Base-by-base conservation (phyloP, 495 filamentous ascomycete genomes). In the Umbilicaria muhlenbergii region DNA sequence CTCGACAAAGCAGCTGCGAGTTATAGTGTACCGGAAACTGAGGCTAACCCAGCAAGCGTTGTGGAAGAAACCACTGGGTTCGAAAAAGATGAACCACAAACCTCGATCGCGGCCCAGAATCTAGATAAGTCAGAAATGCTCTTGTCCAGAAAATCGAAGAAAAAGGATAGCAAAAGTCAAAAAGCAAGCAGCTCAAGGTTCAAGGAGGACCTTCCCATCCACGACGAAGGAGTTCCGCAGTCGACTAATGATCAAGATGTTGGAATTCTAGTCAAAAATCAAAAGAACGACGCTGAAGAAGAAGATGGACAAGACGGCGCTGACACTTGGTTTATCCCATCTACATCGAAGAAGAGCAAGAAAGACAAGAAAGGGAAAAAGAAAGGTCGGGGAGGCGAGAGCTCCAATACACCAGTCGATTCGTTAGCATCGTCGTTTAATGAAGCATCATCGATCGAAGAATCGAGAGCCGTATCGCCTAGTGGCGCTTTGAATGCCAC, bases 141-240 rank as follows among this genome's bases (percentile, higher is more conserved):
- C 33, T 39, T 40, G 28, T 37, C 45, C 17, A 49, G 50, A 34
- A 57, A 62, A 49, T 52, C 55, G 11, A 62, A 62, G 49, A 63
- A 62, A 48, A 63, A 60, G 7, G 24, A 28, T 28, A 10, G 24
- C 24, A 28, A 28, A 28, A 10, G 6, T 28, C 24, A 5, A 5
- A 28, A 28, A 28, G 24, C 24, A 7, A 7, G 24, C 24, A 28
- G 24, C 24, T 28, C 24, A 5, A 28, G 24, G 7, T 10, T 1
- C 24, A 28, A 28, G 6, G 24, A 7, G 4, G 24, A 28, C 24
- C 24, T 28, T 28, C 24, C 24, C 24, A 5, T 28, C 7, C 5
- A 28, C 6, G 24, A 28, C 24, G 3, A 28, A 28, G 7, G 5
- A 28, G 24, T 28, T 28, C 3, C 24, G 4, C 24, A 10, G 24